A percentile compares a stretch with the other conserved stretches of the same genome.
Evolutionary conservation across 306 rosid species (phyloP).

Genomic region (Delonix regia): DNA sequence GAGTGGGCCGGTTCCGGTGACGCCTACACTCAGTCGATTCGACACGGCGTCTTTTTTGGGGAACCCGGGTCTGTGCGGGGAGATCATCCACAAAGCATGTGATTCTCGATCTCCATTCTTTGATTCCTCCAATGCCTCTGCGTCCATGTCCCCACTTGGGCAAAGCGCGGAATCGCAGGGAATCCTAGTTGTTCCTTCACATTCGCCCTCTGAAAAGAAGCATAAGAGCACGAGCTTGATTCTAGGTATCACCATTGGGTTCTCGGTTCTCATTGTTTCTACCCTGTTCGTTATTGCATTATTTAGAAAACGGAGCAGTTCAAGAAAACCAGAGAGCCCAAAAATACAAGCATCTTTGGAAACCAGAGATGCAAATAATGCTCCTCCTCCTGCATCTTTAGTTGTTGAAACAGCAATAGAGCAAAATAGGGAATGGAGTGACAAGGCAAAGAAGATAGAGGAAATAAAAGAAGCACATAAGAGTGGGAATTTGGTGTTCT

Average conservation of each 20-base stretch:
- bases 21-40: not conserved
- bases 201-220: conserved; percentile 26
- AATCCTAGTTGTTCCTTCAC: conserved; percentile 51
- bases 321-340: not conserved
- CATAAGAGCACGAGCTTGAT: conserved; percentile 56
- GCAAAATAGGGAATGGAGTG: not conserved
- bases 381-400: not conserved
- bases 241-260: conserved; percentile 52
- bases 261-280: conserved; percentile 42
- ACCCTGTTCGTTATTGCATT: conserved; percentile 39
- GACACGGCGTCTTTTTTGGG: not conserved
- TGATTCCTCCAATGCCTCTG: conserved; percentile 42
- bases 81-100: not conserved
- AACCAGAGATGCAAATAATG: not conserved
- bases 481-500: conserved; percentile 77
- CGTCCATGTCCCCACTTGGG: conserved; percentile 49
- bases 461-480: conserved; percentile 43
- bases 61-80: not conserved
- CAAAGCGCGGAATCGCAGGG: conserved; percentile 66
- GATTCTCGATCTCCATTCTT: conserved; percentile 58
- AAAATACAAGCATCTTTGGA: conserved; percentile 18
- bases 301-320: conserved; percentile 34
- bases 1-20: not conserved
- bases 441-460: conserved; percentile 42
- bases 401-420: not conserved